Conservation (phyloP, 129 eudicot species). For the Oenanthe sinensis region DNA sequence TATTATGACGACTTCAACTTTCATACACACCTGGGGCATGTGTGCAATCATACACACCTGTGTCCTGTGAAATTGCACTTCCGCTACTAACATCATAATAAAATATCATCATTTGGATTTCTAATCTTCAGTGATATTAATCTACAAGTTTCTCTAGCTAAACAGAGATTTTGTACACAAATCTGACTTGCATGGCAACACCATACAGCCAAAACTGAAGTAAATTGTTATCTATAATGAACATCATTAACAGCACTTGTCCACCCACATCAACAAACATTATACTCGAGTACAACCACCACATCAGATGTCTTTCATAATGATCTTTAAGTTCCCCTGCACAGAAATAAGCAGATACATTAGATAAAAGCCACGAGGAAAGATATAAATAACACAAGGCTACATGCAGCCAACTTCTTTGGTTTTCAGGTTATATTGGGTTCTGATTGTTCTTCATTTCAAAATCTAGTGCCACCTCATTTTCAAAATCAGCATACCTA, state of each 20-base stretch:
- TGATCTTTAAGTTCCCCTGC: not conserved
- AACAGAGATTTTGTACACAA: not conserved
- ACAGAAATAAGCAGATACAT: not conserved
- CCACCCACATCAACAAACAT: not conserved
- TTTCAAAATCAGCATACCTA: not conserved
- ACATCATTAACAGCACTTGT: not conserved
- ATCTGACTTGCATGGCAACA: not conserved
- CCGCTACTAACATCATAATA: not conserved
- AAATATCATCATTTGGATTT: not conserved
- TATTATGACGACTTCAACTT: too few relatives aligned
- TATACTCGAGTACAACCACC: not conserved
- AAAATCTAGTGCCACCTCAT: not conserved
- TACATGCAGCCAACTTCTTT: not conserved
- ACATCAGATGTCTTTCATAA: not conserved
- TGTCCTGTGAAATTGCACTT: not conserved
- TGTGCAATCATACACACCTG: not conserved
- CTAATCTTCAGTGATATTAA: not conserved
- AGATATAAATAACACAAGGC: not conserved
- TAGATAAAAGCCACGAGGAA: not conserved
- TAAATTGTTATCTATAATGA: not conserved
- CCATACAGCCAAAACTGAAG: not conserved
- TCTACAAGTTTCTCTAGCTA: not conserved
- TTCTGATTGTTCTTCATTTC: not conserved
- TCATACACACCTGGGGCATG: not conserved
- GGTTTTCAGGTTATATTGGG: not conserved